Evolutionary conservation across 495 filamentous ascomycete genomes (phyloP), one percentile per base, ranked within the genome.

Genomic region (Daldinia childiae): DNA sequence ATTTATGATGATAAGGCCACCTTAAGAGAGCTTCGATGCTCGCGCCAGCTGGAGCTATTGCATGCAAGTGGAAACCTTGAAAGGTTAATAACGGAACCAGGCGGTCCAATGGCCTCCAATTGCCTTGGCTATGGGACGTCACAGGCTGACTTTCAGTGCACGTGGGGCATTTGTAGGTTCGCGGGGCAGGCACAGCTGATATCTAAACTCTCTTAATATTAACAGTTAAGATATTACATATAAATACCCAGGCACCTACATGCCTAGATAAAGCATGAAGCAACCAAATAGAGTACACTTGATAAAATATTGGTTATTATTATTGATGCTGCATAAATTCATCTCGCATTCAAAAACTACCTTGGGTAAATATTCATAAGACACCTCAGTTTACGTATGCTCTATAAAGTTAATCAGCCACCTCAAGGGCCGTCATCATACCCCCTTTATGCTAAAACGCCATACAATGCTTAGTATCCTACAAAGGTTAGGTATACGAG

Each of bases 121-220:
- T 58, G 17, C 14, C 32, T 58, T 21, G 52, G 60, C 41, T 45
- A 17, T 19, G 43, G 52, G 29, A 67, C 69, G 69, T 72, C 64
- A 72, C 64, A 57, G 54, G 54, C 54, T 19, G 30, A 21, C 6
- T 36, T 57, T 56, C 51, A 48, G 43, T 19, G 45, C 71, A 73
- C 71, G 71, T 73, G 71, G 71, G 71, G 71, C 66, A 58, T 73
- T 68, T 66, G 50, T 61, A 66, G 61, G 70, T 58, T 64, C 36
- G 58, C 63, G 62, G 70, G 61, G 32, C 19, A 26, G 29, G 29
- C 1, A 32, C 29, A 32, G 29, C 29, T 32, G 29, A 32, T 32
- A 32, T 32, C 29, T 32, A 32, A 32, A 32, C 29, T 9, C 29
- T 9, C 6, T 32, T 30, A 30, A 30, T 26, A 3, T 26, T 26